Percentiles rank a stretch among this genome's conserved stretches.
phyloP scores from a whole-genome alignment of 495 filamentous ascomycete genomes.

The Xanthoparmelia taractica region DNA sequence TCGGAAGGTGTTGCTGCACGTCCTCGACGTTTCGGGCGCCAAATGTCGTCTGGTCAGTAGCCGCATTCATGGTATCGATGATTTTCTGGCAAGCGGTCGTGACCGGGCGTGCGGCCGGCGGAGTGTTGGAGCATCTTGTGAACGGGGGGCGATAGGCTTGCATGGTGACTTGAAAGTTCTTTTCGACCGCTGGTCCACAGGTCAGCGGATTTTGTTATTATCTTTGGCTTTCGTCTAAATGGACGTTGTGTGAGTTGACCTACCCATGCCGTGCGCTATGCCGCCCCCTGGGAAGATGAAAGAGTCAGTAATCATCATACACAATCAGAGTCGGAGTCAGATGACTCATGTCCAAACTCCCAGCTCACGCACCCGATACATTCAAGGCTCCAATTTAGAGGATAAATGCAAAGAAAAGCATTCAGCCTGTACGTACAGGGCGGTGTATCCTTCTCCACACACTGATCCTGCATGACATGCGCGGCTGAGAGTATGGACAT shows the following conservation, averaged over 20 bases:
- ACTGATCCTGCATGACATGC: not conserved
- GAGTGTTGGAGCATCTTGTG: not conserved
- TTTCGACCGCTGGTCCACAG: not conserved
- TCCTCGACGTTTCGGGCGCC: not conserved
- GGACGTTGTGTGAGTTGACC: too few relatives aligned
- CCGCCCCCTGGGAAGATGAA: not conserved
- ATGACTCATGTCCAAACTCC: not conserved
- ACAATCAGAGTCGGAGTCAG: not conserved
- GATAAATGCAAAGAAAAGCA: too few relatives aligned
- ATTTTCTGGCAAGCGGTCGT: not conserved
- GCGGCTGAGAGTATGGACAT: not conserved
- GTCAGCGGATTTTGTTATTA: too few relatives aligned
- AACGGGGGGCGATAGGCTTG: not conserved
- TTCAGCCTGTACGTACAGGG: not conserved
- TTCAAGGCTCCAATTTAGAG: too few relatives aligned
- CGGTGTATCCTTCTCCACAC: not conserved
- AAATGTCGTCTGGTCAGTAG: not conserved
- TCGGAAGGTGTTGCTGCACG: not conserved
- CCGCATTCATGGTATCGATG: not conserved
- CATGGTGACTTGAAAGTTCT: not conserved
- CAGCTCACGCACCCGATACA: too few relatives aligned
- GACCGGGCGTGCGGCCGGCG: not conserved
- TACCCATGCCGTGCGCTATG: not conserved
- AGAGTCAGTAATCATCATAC: not conserved
- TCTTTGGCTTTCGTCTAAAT: too few relatives aligned